Conservation (phyloP, 148 eudicot genomes). For the Camellia granthamiana region DNA sequence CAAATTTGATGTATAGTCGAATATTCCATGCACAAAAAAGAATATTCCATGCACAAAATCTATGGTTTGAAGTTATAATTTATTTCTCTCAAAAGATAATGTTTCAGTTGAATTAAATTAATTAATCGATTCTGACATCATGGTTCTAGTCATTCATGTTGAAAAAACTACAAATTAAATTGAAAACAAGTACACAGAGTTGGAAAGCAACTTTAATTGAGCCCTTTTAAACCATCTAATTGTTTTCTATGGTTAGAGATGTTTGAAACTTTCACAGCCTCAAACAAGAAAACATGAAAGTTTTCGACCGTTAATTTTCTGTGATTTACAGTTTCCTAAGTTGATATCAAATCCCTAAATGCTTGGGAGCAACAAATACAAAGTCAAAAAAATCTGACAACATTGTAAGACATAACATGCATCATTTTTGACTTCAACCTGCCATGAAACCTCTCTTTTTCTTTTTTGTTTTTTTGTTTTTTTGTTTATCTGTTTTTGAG, state of each 20-base stretch:
- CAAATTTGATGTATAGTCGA: no score
- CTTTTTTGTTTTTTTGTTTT: not conserved
- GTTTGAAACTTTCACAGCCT: not conserved
- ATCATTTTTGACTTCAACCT: not conserved
- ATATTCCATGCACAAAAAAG: no score
- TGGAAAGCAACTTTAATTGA: not conserved
- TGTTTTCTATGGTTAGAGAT: not conserved
- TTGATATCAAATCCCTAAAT: conserved; percentile 8
- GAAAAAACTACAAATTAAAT: not conserved
- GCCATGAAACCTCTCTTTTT: not conserved
- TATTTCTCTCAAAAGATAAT: no score
- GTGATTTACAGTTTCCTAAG: not conserved
- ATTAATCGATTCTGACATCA: no score
- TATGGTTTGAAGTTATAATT: no score
- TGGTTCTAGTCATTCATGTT: not conserved
- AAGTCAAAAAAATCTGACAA: not conserved
- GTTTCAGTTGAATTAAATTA: no score
- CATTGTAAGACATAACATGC: not conserved
- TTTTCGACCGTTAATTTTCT: conserved; percentile 1
- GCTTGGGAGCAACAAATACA: not conserved
- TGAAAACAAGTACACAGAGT: not conserved
- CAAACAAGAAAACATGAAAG: not conserved
- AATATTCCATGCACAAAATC: no score
- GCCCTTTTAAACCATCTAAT: not conserved
- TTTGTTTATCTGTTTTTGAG: not conserved